Percentiles rank a stretch among this genome's conserved stretches.
phyloP scores from a whole-genome alignment of 306 rosid genomes.

The Malus orientalis region DNA sequence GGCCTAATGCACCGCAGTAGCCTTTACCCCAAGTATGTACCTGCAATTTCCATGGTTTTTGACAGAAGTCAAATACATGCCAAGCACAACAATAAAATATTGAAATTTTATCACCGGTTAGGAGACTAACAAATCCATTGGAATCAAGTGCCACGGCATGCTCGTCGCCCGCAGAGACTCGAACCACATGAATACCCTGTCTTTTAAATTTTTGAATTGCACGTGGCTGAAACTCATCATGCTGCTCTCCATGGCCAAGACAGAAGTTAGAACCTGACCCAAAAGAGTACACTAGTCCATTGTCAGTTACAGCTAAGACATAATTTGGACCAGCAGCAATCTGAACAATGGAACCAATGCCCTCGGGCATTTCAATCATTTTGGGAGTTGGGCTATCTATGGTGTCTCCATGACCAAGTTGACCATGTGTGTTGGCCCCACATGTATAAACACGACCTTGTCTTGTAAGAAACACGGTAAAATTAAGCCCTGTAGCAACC shows the following conservation, averaged over 20 bases:
- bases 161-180: constrained; percentile 89
- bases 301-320: constrained; percentile 54
- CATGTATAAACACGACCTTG: constrained; percentile 81
- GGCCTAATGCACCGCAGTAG: constrained; percentile 94
- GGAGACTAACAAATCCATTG: constrained; percentile 68
- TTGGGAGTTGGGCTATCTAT: constrained; percentile 64
- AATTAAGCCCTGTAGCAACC: constrained; percentile 90
- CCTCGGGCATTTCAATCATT: constrained; percentile 48
- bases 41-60: constrained; percentile 30
- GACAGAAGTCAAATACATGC: neutral
- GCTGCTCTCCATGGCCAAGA: constrained; percentile 97
- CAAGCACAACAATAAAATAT: constrained; percentile 1
- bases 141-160: constrained; percentile 96
- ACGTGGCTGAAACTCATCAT: constrained; percentile 71
- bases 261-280: constrained; percentile 89
- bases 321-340: constrained; percentile 84
- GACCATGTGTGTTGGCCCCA: constrained; percentile 77
- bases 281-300: constrained; percentile 72
- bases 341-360: constrained; percentile 51
- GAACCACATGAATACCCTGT: constrained; percentile 62
- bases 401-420: constrained; percentile 83
- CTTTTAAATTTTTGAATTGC: constrained; percentile 60
- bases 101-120: neutral
- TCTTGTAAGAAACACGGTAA: constrained; percentile 75
- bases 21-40: constrained; percentile 95